Evolutionary conservation across 805 yeast genomes (phyloP).

Genomic region (Hanseniaspora meyeri): DNA sequence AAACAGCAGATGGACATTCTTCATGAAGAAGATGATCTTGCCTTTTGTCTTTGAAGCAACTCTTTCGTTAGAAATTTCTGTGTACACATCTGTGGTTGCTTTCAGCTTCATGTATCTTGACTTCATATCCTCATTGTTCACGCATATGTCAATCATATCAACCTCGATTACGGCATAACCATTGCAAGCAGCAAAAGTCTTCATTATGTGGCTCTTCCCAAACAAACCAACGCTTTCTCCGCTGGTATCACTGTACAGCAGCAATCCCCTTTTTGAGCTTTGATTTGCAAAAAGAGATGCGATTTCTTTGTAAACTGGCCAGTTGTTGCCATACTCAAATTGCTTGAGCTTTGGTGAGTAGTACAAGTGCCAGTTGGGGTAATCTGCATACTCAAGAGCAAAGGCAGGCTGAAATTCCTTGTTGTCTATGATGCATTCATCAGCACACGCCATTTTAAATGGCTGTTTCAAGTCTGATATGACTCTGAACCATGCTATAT

Average conservation of each 20-base stretch:
- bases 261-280: background rate
- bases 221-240: background rate
- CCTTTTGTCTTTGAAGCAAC: background rate
- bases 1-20: background rate
- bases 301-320: background rate
- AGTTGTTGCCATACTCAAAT: background rate
- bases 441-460: background rate
- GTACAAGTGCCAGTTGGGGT: background rate
- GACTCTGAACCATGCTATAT: background rate
- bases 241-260: background rate
- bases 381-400: background rate
- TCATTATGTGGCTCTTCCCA: background rate
- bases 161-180: background rate
- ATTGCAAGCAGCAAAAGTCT: background rate
- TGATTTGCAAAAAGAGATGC: background rate
- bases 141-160: slow-evolving; percentile 1
- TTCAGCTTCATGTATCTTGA: background rate
- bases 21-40: background rate
- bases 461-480: background rate
- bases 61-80: background rate
- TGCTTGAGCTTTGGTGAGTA: background rate
- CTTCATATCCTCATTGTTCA: background rate
- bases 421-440: background rate
- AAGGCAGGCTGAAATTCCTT: background rate
- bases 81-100: background rate